phyloP scores from a whole-genome alignment of 1,284 basidiomycete species.

The Somion occarium region DNA sequence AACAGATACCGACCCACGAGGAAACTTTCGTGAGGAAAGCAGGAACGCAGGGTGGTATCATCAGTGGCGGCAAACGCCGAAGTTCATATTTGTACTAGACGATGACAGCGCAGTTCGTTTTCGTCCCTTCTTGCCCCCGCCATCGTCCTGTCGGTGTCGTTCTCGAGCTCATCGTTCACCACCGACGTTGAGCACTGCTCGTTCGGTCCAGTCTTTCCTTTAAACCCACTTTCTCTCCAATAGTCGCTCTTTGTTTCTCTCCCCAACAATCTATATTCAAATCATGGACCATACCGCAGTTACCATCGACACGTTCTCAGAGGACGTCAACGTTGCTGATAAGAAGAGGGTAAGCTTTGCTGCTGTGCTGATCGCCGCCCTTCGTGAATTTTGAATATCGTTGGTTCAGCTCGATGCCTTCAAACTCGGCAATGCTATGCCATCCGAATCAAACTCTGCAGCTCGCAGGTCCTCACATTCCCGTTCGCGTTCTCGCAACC shows the following conservation, averaged over 20 bases:
- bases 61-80: constrained; percentile 15
- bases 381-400: constrained; percentile 7
- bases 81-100: constrained; percentile 14
- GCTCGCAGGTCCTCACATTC: constrained; percentile 41
- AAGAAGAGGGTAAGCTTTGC: constrained; percentile 28
- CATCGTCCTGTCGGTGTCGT: constrained; percentile 22
- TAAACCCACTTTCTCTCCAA: constrained; percentile 28
- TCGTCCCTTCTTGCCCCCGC: constrained; percentile 23
- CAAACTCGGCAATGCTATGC: constrained; percentile 29
- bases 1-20: no score
- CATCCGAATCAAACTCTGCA: constrained; percentile 25
- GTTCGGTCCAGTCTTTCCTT: constrained; percentile 32
- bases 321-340: constrained; percentile 29
- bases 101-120: constrained; percentile 17
- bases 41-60: no score
- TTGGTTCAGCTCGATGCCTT: constrained; percentile 56
- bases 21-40: background rate
- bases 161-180: constrained; percentile 15
- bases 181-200: constrained; percentile 15
- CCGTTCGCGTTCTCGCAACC: constrained; percentile 71
- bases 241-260: constrained; percentile 34
- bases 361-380: constrained; percentile 2
- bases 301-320: constrained; percentile 21
- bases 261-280: constrained; percentile 17
- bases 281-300: constrained; percentile 30